Evolutionary conservation across 371 early-diverging fungal species (phyloP).

Genomic region (Gilbertella persicaria): DNA sequence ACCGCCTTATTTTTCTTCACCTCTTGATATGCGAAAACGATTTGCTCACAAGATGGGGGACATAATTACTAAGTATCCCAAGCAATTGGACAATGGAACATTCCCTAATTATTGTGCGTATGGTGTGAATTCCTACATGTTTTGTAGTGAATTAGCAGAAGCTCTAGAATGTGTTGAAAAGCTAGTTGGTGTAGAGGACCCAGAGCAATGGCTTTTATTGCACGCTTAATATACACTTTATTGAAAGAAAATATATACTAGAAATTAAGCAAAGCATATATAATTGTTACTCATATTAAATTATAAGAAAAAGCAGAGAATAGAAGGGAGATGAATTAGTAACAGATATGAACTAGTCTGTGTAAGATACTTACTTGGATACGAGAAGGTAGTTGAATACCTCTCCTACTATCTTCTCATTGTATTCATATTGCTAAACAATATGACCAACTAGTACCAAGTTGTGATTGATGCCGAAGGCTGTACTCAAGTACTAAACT

Average conservation of each 20-base stretch:
- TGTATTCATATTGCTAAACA: too few relatives aligned
- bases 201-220: slow-evolving; percentile 39
- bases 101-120: slow-evolving; percentile 40
- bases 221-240: slow-evolving; percentile 12
- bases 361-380: too few relatives aligned
- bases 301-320: too few relatives aligned
- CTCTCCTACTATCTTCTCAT: too few relatives aligned
- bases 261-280: too few relatives aligned
- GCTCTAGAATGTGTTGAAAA: slow-evolving; percentile 31
- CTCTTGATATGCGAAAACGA: slow-evolving; percentile 24
- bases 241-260: neutral
- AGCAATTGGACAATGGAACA: slow-evolving; percentile 27
- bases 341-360: too few relatives aligned
- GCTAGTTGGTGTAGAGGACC: slow-evolving; percentile 45
- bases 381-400: too few relatives aligned
- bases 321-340: too few relatives aligned
- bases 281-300: too few relatives aligned
- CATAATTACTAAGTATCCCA: slow-evolving; percentile 14
- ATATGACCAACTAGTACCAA: too few relatives aligned
- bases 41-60: slow-evolving; percentile 18
- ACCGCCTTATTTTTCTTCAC: slow-evolving; percentile 42
- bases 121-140: slow-evolving; percentile 32
- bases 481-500: too few relatives aligned
- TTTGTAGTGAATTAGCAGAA: slow-evolving; percentile 29
- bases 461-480: too few relatives aligned